Evolutionary conservation across 192 early-diverging fungal species (phyloP).

Genomic region (Rhizoclosmatium globosum): DNA sequence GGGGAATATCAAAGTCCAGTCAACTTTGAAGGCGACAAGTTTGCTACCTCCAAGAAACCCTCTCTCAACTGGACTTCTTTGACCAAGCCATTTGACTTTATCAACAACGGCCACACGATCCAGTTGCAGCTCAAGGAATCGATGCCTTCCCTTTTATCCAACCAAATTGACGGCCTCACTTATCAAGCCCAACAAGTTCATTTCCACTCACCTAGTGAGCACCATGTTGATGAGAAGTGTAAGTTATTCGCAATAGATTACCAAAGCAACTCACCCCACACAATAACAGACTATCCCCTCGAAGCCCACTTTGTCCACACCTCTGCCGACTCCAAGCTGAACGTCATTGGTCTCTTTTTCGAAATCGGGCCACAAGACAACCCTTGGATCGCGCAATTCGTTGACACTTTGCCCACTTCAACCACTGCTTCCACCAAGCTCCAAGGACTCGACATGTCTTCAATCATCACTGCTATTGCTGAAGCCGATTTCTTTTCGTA

Average conservation of each 20-base stretch:
- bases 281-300: slow-evolving; percentile 18
- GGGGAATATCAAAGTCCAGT: slow-evolving; percentile 58
- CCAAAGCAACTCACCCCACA: too few species aligned
- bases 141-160: not conserved
- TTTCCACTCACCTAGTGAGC: slow-evolving; percentile 71
- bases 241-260: not conserved
- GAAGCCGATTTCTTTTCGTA: not conserved
- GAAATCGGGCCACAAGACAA: slow-evolving; percentile 40
- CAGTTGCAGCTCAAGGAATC: not conserved
- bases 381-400: not conserved
- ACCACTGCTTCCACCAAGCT: not conserved
- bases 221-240: slow-evolving; percentile 49
- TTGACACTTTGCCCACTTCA: not conserved
- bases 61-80: not conserved
- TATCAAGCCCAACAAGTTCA: slow-evolving; percentile 64
- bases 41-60: not conserved
- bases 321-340: slow-evolving; percentile 42
- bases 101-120: slow-evolving; percentile 23
- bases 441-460: not conserved
- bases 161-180: slow-evolving; percentile 33
- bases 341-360: slow-evolving; percentile 60
- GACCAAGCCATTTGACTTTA: slow-evolving; percentile 11
- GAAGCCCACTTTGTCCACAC: slow-evolving; percentile 65
- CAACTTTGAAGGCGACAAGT: slow-evolving; percentile 43
- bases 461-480: not conserved